phyloP scores from a whole-genome alignment of 108 stramenopile species.

The Skeletonema tropicum region DNA sequence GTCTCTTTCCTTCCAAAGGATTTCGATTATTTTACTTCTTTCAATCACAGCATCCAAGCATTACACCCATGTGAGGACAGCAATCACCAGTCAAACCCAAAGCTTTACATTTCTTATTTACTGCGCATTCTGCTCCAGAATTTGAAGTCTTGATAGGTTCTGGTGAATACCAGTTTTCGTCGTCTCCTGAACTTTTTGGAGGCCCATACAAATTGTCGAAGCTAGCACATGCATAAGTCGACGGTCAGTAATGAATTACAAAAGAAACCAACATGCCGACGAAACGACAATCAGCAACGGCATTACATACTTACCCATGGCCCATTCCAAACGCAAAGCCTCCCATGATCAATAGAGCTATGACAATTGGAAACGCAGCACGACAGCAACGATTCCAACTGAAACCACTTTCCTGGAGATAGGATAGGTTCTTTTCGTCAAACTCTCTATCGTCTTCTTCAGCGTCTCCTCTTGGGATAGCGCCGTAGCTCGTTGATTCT shows the following conservation, averaged over 20 bases:
- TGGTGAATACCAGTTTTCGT: neutral
- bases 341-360: slow-evolving; percentile 46
- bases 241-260: neutral
- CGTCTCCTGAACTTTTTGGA: slow-evolving; percentile 14
- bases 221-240: slow-evolving; percentile 4
- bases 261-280: neutral
- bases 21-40: neutral
- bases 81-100: slow-evolving; percentile 33
- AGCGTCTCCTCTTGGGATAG: slow-evolving; percentile 20
- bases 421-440: slow-evolving; percentile 43
- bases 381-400: slow-evolving; percentile 47
- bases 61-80: slow-evolving; percentile 35
- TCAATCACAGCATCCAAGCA: slow-evolving; percentile 43
- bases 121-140: slow-evolving; percentile 15
- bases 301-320: slow-evolving; percentile 41
- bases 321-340: slow-evolving; percentile 50
- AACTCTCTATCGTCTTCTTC: slow-evolving; percentile 24
- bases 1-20: neutral
- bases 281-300: neutral
- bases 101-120: slow-evolving; percentile 24
- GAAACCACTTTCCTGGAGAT: slow-evolving; percentile 69
- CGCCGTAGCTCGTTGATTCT: slow-evolving; percentile 27
- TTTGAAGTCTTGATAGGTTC: neutral
- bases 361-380: slow-evolving; percentile 30
- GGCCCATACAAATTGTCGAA: slow-evolving; percentile 43